Evolutionary conservation across 2,329 filamentous ascomycete species (phyloP).

Genomic region (Aureobasidium lini): DNA sequence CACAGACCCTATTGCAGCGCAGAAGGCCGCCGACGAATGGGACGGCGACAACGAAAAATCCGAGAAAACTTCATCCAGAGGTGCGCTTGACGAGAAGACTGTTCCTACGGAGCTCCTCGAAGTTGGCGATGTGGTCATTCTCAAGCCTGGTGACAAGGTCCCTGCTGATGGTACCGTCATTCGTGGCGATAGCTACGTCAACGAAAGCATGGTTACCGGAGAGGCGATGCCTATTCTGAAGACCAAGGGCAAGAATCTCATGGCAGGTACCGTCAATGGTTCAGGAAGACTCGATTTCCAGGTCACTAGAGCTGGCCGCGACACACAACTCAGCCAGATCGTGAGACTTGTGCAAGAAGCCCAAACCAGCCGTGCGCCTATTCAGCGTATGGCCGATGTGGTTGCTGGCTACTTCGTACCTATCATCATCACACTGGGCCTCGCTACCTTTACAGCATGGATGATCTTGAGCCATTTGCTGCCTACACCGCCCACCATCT

Average conservation of each 20-base stretch:
- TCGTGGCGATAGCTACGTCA: conserved; percentile 83
- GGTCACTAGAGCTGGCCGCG: conserved; percentile 83
- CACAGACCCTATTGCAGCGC: conserved; percentile 83
- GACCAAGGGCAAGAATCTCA: conserved; percentile 67
- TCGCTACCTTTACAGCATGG: conserved; percentile 82
- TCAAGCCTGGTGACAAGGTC: conserved; percentile 93
- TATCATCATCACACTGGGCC: conserved; percentile 73
- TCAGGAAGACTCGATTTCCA: conserved; percentile 86
- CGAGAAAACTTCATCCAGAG: conserved; percentile 40
- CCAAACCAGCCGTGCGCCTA: conserved; percentile 87
- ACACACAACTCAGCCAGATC: conserved; percentile 96
- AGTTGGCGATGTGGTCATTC: conserved; percentile 84
- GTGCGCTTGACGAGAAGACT: conserved; percentile 69
- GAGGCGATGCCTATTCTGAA: conserved; percentile 95
- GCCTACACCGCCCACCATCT: conserved; percentile 77
- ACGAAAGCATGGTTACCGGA: conserved; percentile 98
- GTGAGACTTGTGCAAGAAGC: conserved; percentile 97
- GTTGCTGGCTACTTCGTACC: conserved; percentile 94
- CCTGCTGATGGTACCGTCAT: conserved; percentile 85
- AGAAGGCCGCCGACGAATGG: conserved; percentile 82
- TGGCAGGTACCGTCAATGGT: conserved; percentile 93
- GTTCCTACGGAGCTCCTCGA: conserved; percentile 93
- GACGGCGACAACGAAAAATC: conserved; percentile 38
- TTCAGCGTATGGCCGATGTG: conserved; percentile 84
- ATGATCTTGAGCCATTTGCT: conserved; percentile 90